A percentile compares a stretch with the other conserved stretches of the same genome.
Evolutionary conservation across 345 rosid genomes (phyloP).

Genomic region (Microthlaspi erraticum): DNA sequence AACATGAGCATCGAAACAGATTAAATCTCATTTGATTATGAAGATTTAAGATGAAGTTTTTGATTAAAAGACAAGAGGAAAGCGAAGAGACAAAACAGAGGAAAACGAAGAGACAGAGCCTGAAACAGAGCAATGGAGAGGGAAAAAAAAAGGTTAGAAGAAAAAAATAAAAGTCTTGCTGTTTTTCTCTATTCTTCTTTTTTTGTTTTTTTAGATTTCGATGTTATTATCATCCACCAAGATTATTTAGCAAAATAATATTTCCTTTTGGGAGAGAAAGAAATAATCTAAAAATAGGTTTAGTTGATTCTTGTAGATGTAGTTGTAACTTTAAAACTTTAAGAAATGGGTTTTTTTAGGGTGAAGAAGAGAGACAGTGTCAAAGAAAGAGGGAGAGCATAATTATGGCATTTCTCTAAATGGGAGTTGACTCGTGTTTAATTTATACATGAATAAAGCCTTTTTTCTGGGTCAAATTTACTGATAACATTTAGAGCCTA

Average conservation of each 20-base stretch:
- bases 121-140: conserved; percentile 34
- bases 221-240: conserved; percentile 35
- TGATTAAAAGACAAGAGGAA: conserved; percentile 9
- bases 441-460: conserved; percentile 8
- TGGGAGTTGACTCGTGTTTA: conserved; percentile 35
- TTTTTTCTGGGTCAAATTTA: not conserved
- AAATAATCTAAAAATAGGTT: conserved; percentile 24
- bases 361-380: conserved; percentile 37
- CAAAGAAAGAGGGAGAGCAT: conserved; percentile 49
- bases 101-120: conserved; percentile 33
- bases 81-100: conserved; percentile 31
- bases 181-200: conserved; percentile 30
- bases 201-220: conserved; percentile 18
- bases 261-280: conserved; percentile 2
- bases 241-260: conserved; percentile 31
- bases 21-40: conserved; percentile 17
- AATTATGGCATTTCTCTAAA: conserved; percentile 24
- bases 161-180: conserved; percentile 18
- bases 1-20: conserved; percentile 1
- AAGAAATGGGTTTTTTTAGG: not conserved
- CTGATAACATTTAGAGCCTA: conserved; percentile 9
- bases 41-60: not conserved
- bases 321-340: conserved; percentile 22
- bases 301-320: conserved; percentile 26
- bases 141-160: not conserved